Evolutionary conservation across 192 early-diverging fungal genomes (phyloP).

Genomic region (Linnemannia exigua): DNA sequence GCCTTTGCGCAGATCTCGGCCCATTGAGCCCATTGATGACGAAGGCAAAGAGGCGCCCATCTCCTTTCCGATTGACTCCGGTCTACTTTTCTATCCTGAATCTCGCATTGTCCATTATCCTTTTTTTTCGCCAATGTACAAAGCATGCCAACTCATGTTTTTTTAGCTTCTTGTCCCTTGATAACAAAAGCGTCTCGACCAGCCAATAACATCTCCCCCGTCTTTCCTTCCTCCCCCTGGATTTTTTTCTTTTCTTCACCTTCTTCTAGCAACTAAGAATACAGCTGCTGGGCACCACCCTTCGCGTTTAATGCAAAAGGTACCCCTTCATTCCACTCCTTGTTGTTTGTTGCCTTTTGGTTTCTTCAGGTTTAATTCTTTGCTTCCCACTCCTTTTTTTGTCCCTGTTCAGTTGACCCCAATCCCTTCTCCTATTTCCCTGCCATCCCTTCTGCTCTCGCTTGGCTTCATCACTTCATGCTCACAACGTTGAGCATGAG

Average conservation of each 20-base stretch:
- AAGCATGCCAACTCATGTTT: neutral
- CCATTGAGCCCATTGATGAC: constrained; percentile 6
- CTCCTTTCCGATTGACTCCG: neutral
- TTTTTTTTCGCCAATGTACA: neutral
- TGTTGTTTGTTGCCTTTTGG: constrained; percentile 10
- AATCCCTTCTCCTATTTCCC: constrained; percentile 47
- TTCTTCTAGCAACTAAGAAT: neutral
- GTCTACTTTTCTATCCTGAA: neutral
- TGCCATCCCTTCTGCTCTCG: constrained; percentile 3
- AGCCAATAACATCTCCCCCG: neutral
- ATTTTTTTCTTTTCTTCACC: no score
- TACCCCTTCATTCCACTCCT: constrained; percentile 38
- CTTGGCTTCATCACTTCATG: constrained; percentile 4
- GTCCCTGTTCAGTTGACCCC: constrained; percentile 27
- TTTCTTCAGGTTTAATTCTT: constrained; percentile 9
- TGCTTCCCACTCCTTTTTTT: constrained; percentile 55
- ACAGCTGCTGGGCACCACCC: constrained; percentile 9
- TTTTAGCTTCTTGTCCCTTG: neutral
- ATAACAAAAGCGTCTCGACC: neutral
- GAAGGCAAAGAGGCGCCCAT: constrained; percentile 2
- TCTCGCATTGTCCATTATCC: neutral
- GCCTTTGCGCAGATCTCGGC: constrained; percentile 8
- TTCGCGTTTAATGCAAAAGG: constrained; percentile 6
- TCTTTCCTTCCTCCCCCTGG: neutral
- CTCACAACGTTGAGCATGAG: constrained; percentile 5